A percentile compares a stretch with the other conserved stretches of the same genome.
These are phyloP conservation scores for Eucalyptus pauciflora DNA, from an alignment of 345 rosid genomes.

Conservation along the genomic window DNA sequence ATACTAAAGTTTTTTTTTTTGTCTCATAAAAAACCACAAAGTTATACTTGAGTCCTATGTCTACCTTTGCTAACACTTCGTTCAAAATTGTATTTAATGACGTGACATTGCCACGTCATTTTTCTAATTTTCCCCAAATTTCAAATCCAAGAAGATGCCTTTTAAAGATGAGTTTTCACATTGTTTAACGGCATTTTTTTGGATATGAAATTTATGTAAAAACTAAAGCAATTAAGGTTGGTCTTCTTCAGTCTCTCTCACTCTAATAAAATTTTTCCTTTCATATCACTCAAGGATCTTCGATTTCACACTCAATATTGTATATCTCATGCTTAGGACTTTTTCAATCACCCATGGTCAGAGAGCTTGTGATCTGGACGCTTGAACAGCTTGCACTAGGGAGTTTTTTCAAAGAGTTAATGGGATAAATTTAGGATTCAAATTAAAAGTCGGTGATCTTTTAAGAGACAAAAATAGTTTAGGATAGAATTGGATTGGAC, in stretches of 20 bases:
- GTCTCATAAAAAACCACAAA: neutral
- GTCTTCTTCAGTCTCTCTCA: neutral
- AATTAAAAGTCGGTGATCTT: neutral
- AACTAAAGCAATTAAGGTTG: neutral
- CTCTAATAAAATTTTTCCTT: neutral
- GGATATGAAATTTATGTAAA: neutral
- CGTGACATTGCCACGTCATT: neutral
- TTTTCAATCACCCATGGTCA: neutral
- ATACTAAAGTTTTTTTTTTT: too few relatives aligned
- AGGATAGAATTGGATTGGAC: neutral
- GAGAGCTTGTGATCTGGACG: rapidly evolving
- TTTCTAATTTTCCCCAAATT: neutral
- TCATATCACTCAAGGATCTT: neutral
- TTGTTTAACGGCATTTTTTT: too few relatives aligned
- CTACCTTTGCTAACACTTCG: neutral
- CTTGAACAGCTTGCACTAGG: neutral
- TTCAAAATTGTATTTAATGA: too few relatives aligned
- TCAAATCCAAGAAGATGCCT: neutral
- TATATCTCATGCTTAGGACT: neutral
- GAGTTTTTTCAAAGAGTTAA: neutral
- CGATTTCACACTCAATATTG: neutral
- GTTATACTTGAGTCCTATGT: neutral
- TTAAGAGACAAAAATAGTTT: neutral
- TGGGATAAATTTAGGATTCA: neutral
- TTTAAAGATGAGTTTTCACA: neutral